Base-by-base conservation (phyloP, 1,284 basidiomycete species). In the Boletus mariae region DNA sequence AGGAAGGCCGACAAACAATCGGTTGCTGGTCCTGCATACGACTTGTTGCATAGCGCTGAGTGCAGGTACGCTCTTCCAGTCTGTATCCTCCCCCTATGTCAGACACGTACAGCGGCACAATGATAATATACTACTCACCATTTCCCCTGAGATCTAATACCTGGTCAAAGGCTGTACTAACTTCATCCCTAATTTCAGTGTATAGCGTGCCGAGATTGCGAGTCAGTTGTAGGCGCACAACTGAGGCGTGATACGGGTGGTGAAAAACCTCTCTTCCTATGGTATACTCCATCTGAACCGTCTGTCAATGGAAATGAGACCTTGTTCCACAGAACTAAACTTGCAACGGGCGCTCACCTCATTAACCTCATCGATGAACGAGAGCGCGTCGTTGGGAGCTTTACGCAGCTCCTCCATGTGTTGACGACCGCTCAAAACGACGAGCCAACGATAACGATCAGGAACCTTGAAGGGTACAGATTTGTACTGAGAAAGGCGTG, bases 351-450 rank as follows among this genome's bases (percentile, higher is more conserved):
- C 12, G 47, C 63, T 45, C 49, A 76, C 75, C 15, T 75, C 72
- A 11, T 61, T 55, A 7, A 63, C 47, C 0, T 69, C 75, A 12
- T 69, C 69, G 0, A 57, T 38, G 35, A 73, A 68, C 1, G 73
- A 77, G 9, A 79, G 55, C 5, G 66, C 56, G 32, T 75, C 71
- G 38, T 74, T 74, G 0, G 68, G 63, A 4, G 72, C 71, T 37
- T 66, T 72, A 6, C 71, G 64, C 11, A 80, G 44, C 29, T 80
- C 78, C 3, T 77, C 72, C 20, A 76, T 61, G 34, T 71, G 58
- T 28, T 67, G 61, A 0, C 59, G 63, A 11, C 69, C 71, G 25
- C 60, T 71, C 5, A 76, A 58, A 28, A 79, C 48, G 17, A 80
- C 68, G 0, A 72, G 49, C 77, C 77, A 80, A 41, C 62, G 59